These are phyloP conservation scores for Dichotomopilus funicola DNA, from an alignment of 2,329 filamentous ascomycete species.

Conservation along the genomic window DNA sequence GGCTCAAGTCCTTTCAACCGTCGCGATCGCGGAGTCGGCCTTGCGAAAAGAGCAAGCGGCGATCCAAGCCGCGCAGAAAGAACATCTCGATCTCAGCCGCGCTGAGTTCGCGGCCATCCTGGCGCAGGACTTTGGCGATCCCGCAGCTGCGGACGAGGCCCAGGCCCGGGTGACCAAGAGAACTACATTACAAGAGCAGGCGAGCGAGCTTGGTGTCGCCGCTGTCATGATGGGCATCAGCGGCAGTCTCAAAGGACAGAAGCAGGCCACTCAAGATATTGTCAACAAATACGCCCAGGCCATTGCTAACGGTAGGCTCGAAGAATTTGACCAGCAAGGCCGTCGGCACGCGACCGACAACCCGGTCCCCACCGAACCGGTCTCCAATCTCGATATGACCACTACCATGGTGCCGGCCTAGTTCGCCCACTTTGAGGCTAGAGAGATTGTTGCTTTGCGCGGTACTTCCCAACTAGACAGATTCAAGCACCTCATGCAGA, in stretches of 20 bases:
- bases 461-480: neutral
- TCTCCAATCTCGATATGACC: neutral
- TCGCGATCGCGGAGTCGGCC: neutral
- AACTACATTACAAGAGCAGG: neutral
- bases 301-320: neutral
- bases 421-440: slow-evolving; percentile 14
- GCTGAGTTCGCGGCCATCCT: neutral
- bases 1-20: neutral
- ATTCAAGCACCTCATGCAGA: slow-evolving; percentile 9
- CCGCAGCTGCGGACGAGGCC: neutral
- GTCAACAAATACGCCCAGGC: neutral
- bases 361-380: neutral
- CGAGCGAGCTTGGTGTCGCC: neutral
- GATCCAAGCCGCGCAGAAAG: neutral
- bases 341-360: neutral
- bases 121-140: slow-evolving; percentile 2
- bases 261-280: neutral
- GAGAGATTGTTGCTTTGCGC: neutral
- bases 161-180: neutral
- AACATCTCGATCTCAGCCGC: neutral
- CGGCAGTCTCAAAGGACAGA: neutral
- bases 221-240: slow-evolving; percentile 3
- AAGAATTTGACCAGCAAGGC: neutral
- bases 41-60: neutral
- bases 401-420: slow-evolving; percentile 6